Base-by-base conservation (phyloP, 2,329 filamentous ascomycete species). In the Apiospora rasikravindrae region DNA sequence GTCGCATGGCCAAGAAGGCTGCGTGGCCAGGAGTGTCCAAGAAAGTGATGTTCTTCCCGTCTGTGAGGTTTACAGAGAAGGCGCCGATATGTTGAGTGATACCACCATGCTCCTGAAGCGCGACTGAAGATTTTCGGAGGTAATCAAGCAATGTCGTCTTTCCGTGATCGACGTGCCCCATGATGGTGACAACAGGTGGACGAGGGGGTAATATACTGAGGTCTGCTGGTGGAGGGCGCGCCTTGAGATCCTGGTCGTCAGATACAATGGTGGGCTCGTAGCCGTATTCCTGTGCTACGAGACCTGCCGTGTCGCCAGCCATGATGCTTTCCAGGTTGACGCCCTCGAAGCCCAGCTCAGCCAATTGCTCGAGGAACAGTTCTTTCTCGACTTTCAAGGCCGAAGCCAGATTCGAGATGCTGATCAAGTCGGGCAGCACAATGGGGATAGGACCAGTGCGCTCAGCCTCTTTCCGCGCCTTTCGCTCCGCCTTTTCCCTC, bases 11-110 rank as follows among this genome's bases (percentile, higher is more conserved):
- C 76, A 98, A 84, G 83, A 99, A 99, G 0, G 96, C 97, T 40
- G 96, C 94, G 83, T 99, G 96, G 1, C 96, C 96, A 1, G 96
- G 96, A 0, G 96, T 99, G 80, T 99, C 96, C 40, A 99, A 87
- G 85, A 99, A 99, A 0, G 97, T 99, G 76, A 99, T 98, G 49
- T 91, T 90, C 82, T 96, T 97, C 61, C 95, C 95, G 6, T 91
- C 91, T 5, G 94, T 92, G 87, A 99, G 91, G 24, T 90, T 90
- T 1, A 99, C 96, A 8, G 95, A 95, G 84, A 99, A 99, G 22
- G 96, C 96, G 82, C 96, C 97, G 76, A 99, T 99, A 79, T 99
- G 96, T 81, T 99, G 96, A 0, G 96, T 99, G 80, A 99, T 99
- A 47, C 96, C 96, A 74, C 96, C 96, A 80, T 98, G 95, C 81